phyloP scores from a whole-genome alignment of 1,139 yeast genomes.

The Protomyces arabidopsidicola region DNA sequence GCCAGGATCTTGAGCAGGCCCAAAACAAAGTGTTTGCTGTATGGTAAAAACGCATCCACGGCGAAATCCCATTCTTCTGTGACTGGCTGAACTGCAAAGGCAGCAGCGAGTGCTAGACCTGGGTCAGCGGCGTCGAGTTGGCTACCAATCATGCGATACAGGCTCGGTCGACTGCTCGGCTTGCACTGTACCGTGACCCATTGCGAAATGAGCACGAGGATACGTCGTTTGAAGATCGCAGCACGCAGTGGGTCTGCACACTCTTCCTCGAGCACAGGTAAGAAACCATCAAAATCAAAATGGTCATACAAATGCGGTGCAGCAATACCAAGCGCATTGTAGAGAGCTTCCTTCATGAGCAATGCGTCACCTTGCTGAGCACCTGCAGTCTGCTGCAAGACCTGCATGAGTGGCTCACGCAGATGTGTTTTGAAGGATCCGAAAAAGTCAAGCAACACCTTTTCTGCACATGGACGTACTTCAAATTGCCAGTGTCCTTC shows the following conservation, averaged over 20 bases:
- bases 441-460: conserved; percentile 71
- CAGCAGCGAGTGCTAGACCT: conserved; percentile 70
- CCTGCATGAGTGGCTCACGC: conserved; percentile 57
- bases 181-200: conserved; percentile 72
- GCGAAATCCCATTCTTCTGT: conserved; percentile 86
- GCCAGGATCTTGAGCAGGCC: conserved; percentile 39
- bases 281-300: conserved; percentile 59
- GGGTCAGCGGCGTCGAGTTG: conserved; percentile 60
- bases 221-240: conserved; percentile 64
- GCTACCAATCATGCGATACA: conserved; percentile 53
- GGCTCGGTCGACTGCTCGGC: conserved; percentile 52
- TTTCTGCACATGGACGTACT: conserved; percentile 81
- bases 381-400: conserved; percentile 44
- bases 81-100: conserved; percentile 55
- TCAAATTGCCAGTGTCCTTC: conserved; percentile 78
- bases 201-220: conserved; percentile 68
- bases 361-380: conserved; percentile 38
- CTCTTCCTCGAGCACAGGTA: conserved; percentile 57
- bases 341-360: conserved; percentile 69
- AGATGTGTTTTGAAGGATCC: conserved; percentile 59
- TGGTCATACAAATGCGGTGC: conserved; percentile 59
- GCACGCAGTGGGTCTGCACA: conserved; percentile 31
- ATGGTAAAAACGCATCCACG: conserved; percentile 63
- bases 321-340: conserved; percentile 76
- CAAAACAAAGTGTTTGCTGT: conserved; percentile 43